Evolutionary conservation across 1,284 basidiomycete genomes (phyloP).

Genomic region (Boletellus sp.): DNA sequence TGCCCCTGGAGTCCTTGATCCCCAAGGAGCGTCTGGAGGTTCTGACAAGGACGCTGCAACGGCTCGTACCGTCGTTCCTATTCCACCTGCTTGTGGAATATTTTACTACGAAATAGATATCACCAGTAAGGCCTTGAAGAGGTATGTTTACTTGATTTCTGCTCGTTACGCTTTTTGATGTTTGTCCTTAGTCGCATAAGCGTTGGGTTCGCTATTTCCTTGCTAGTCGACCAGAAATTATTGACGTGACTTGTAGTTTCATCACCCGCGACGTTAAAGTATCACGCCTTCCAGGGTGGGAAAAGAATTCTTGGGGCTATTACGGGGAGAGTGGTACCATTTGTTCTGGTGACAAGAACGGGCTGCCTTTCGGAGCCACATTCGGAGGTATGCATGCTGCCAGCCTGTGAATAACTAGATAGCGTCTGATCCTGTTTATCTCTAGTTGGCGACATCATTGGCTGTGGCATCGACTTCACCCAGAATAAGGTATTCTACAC

Average conservation of each 20-base stretch:
- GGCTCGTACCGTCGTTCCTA: conserved; percentile 68
- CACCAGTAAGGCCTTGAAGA: conserved; percentile 65
- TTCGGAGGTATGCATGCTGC: conserved; percentile 59
- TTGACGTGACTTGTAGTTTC: conserved; percentile 37
- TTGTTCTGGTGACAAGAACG: conserved; percentile 72
- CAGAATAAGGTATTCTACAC: conserved; percentile 82
- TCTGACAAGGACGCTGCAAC: conserved; percentile 81
- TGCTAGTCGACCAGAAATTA: background rate
- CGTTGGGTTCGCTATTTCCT: conserved; percentile 53
- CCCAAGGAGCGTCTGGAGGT: conserved; percentile 47
- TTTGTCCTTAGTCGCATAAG: conserved; percentile 64
- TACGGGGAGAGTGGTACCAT: conserved; percentile 88
- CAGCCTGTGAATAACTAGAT: background rate
- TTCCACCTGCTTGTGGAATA: conserved; percentile 81
- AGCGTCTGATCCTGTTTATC: conserved; percentile 5
- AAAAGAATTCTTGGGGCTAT: conserved; percentile 87
- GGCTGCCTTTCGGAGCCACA: conserved; percentile 69
- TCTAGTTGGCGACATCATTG: conserved; percentile 79
- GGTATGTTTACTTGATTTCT: conserved; percentile 42
- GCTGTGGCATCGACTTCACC: conserved; percentile 87
- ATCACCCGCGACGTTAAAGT: conserved; percentile 55
- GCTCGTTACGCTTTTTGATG: conserved; percentile 11
- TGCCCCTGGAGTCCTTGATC: conserved; percentile 5
- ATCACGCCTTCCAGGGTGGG: conserved; percentile 85
- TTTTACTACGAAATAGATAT: conserved; percentile 91